Conservation (phyloP, 2,329 filamentous ascomycete genomes). For the Penicillium sp. region DNA sequence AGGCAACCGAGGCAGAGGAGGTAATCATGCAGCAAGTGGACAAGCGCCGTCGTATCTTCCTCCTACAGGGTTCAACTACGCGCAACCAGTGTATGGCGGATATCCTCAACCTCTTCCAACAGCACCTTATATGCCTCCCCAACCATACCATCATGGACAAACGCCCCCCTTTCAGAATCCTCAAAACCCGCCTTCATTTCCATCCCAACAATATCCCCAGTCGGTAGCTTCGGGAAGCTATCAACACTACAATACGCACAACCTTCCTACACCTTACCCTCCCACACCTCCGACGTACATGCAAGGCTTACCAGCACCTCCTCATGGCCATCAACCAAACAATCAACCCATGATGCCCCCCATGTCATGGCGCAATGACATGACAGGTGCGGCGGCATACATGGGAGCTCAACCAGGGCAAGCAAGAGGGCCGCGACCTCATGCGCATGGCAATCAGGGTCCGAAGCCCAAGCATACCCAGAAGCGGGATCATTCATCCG, state of each 20-base stretch:
- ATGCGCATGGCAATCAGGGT: slow-evolving; percentile 23
- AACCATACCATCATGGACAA: slow-evolving; percentile 28
- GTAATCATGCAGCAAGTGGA: slow-evolving; percentile 16
- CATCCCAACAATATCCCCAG: slow-evolving; percentile 28
- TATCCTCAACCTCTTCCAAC: slow-evolving; percentile 29
- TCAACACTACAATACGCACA: slow-evolving; percentile 28
- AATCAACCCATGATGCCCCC: slow-evolving; percentile 52
- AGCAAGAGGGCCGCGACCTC: slow-evolving; percentile 24
- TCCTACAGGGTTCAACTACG: slow-evolving; percentile 27
- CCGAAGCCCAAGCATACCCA: slow-evolving; percentile 25
- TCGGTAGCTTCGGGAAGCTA: slow-evolving; percentile 25
- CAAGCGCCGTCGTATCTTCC: slow-evolving; percentile 20
- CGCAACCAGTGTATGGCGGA: slow-evolving; percentile 29
- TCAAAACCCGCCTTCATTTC: slow-evolving; percentile 20
- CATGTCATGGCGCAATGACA: slow-evolving; percentile 56
- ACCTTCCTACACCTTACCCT: slow-evolving; percentile 22
- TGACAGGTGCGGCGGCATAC: slow-evolving; percentile 50
- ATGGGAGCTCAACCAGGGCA: slow-evolving; percentile 33
- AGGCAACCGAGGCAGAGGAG: slow-evolving; percentile 31
- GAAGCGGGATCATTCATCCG: slow-evolving; percentile 40
- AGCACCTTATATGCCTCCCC: slow-evolving; percentile 25
- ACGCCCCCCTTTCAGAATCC: slow-evolving; percentile 23
- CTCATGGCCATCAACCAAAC: slow-evolving; percentile 21
- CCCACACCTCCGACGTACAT: slow-evolving; percentile 19
- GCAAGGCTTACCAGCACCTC: slow-evolving; percentile 20